These are phyloP conservation scores for Acanthamoeba quina DNA, from an alignment of 208 protist species.

Conservation along the genomic window DNA sequence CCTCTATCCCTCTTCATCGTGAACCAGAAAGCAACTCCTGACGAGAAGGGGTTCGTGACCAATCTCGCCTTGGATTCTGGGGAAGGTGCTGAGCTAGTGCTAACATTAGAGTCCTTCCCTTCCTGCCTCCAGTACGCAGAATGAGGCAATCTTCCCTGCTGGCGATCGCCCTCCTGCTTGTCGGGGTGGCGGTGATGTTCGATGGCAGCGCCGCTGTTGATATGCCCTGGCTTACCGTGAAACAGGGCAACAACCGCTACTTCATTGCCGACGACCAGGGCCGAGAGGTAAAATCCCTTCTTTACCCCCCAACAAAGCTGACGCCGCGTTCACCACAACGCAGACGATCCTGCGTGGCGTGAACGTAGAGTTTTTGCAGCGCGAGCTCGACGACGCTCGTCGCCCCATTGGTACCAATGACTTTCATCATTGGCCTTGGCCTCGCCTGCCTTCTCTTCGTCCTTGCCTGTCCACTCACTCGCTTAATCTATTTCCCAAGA, in stretches of 20 bases:
- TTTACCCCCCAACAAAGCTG: neutral
- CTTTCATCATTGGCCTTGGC: neutral
- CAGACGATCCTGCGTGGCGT: neutral
- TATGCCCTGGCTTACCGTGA: neutral
- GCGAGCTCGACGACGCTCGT: neutral
- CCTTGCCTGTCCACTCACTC: neutral
- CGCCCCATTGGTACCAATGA: neutral
- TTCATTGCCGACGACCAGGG: constrained; percentile 15
- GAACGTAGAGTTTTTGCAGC: neutral
- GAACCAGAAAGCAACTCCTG: no score
- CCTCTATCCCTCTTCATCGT: no score
- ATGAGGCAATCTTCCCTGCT: no score
- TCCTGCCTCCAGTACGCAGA: no score
- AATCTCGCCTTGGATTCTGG: no score
- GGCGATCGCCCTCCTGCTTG: no score
- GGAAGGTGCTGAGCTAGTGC: no score
- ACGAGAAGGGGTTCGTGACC: no score
- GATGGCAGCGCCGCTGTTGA: neutral
- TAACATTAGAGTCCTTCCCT: no score
- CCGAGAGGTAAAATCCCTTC: neutral
- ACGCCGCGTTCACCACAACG: neutral
- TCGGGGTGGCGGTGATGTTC: no score
- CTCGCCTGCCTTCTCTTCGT: neutral
- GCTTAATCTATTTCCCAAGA: neutral
- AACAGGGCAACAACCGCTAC: neutral